These are phyloP conservation scores for Penicillium verhagenii DNA, from an alignment of 495 filamentous ascomycete genomes.

Conservation along the genomic window DNA sequence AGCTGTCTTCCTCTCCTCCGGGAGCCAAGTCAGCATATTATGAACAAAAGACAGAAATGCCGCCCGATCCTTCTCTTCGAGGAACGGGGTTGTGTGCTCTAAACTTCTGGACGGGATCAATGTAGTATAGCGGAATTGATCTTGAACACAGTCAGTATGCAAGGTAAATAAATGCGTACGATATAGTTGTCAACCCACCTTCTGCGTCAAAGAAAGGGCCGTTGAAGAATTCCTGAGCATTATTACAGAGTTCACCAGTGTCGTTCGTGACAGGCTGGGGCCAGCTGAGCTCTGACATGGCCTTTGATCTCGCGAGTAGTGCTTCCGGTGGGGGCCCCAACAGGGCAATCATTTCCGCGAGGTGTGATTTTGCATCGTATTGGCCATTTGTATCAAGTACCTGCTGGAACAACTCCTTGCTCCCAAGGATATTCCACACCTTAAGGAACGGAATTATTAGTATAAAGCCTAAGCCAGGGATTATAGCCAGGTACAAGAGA, in stretches of 20 bases:
- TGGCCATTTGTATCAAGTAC: slow-evolving; percentile 1
- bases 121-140: not conserved
- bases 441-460: slow-evolving; percentile 13
- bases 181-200: slow-evolving; percentile 1
- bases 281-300: slow-evolving; percentile 12
- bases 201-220: slow-evolving; percentile 15
- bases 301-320: slow-evolving; percentile 23
- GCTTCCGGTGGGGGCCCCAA: slow-evolving; percentile 37
- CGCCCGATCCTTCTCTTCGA: slow-evolving; percentile 6
- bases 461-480: not conserved
- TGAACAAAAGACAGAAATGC: slow-evolving; percentile 11
- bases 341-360: slow-evolving; percentile 37
- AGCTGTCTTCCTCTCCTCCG: slow-evolving; percentile 24
- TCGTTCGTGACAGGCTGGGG: not conserved
- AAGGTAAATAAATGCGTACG: too few species aligned
- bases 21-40: slow-evolving; percentile 18
- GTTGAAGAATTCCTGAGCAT: slow-evolving; percentile 5
- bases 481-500: too few species aligned
- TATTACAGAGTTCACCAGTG: slow-evolving; percentile 1
- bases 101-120: slow-evolving; percentile 5
- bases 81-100: slow-evolving; percentile 4
- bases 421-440: slow-evolving; percentile 45
- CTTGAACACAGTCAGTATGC: slow-evolving; percentile 3
- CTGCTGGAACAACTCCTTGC: slow-evolving; percentile 34
- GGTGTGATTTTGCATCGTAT: slow-evolving; percentile 30